Conservation (phyloP, 2,329 filamentous ascomycete genomes). For the Pyrenochaeta sp. region DNA sequence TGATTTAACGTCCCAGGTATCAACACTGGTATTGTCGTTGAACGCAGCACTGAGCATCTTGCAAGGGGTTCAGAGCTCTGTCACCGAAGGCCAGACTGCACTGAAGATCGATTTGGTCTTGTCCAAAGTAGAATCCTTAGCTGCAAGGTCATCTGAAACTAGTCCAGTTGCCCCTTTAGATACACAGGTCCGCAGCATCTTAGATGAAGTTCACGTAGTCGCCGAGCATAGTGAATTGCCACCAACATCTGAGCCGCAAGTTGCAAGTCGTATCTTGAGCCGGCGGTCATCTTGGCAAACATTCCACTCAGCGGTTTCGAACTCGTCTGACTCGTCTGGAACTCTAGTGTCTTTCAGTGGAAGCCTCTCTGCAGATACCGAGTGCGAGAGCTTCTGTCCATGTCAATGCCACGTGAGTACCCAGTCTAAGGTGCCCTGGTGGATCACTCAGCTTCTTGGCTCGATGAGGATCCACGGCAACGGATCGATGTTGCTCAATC, state of each 20-base stretch:
- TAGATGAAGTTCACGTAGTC: not conserved
- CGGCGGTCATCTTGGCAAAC: not conserved
- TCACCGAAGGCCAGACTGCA: constrained; percentile 1
- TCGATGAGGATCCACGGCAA: constrained; percentile 10
- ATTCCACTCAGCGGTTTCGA: not conserved
- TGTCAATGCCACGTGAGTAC: constrained; percentile 12
- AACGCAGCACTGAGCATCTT: constrained; percentile 1
- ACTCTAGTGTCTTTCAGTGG: constrained; percentile 1
- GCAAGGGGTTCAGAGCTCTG: constrained; percentile 3
- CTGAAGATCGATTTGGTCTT: constrained; percentile 2
- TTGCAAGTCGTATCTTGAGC: not conserved
- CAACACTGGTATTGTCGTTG: not conserved
- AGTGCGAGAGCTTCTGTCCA: constrained; percentile 12
- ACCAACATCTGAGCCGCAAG: not conserved
- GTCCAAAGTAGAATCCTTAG: not conserved
- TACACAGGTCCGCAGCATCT: not conserved
- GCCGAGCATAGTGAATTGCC: not conserved
- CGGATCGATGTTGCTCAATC: constrained; percentile 2
- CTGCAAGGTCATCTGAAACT: not conserved
- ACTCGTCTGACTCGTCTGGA: not conserved
- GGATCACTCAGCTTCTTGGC: constrained; percentile 5
- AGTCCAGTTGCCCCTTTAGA: not conserved
- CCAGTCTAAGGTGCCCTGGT: constrained; percentile 3
- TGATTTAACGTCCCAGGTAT: not conserved
- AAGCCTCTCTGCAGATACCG: not conserved